Evolutionary conservation across 1,284 basidiomycete species (phyloP).

Genomic region (Trametes versicolor): DNA sequence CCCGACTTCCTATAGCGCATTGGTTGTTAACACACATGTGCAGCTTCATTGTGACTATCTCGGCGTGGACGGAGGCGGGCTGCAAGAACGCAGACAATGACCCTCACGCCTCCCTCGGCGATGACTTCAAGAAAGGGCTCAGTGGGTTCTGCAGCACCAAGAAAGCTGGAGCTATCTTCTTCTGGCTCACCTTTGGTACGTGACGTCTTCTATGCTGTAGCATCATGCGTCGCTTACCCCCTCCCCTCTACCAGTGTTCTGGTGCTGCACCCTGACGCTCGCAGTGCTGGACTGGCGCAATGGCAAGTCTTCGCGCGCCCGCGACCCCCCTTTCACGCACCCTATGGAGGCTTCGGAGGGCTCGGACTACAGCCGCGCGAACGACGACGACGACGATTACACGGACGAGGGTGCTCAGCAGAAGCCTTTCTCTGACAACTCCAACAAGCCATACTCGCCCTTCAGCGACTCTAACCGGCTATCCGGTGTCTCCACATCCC

Average conservation of each 20-base stretch:
- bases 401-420: slow-evolving; percentile 45
- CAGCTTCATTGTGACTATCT: slow-evolving; percentile 79
- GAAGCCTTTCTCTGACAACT: slow-evolving; percentile 32
- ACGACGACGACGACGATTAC: slow-evolving; percentile 49
- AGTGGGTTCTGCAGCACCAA: slow-evolving; percentile 89
- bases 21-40: slow-evolving; percentile 11
- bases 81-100: slow-evolving; percentile 83
- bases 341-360: slow-evolving; percentile 58
- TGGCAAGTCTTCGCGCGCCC: slow-evolving; percentile 65
- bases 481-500: slow-evolving; percentile 39
- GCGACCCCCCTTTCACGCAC: slow-evolving; percentile 77
- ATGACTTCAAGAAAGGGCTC: slow-evolving; percentile 74
- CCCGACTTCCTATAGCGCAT: not conserved
- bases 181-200: slow-evolving; percentile 83
- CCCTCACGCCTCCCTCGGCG: slow-evolving; percentile 67
- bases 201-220: slow-evolving; percentile 23
- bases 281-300: slow-evolving; percentile 78
- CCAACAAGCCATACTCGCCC: slow-evolving; percentile 51
- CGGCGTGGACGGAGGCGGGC: slow-evolving; percentile 82
- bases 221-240: not conserved
- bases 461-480: slow-evolving; percentile 63
- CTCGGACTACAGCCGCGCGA: slow-evolving; percentile 50
- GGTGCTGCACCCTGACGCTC: slow-evolving; percentile 69
- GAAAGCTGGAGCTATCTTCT: slow-evolving; percentile 87
- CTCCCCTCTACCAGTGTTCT: slow-evolving; percentile 57